Conservation (phyloP, 768 basidiomycete species). For the Cubamyces lactineus region DNA sequence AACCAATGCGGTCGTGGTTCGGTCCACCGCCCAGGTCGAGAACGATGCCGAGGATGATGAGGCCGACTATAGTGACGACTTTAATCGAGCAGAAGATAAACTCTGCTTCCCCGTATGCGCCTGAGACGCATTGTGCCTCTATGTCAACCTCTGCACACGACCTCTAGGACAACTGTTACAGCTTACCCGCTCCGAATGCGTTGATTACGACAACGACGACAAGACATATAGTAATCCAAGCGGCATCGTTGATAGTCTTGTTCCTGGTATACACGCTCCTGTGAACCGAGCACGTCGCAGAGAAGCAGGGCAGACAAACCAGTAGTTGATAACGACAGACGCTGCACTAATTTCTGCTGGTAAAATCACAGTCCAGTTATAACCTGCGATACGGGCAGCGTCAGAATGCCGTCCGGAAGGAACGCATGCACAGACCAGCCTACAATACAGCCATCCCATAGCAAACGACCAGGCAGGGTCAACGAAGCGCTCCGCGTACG, state of each 20-base stretch:
- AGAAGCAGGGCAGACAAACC: slow-evolving; percentile 35
- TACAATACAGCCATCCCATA: slow-evolving; percentile 46
- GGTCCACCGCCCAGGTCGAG: slow-evolving; percentile 63
- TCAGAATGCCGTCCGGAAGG: background rate
- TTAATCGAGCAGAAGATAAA: slow-evolving; percentile 60
- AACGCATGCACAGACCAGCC: background rate
- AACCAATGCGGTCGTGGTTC: slow-evolving; percentile 53
- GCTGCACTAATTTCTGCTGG: slow-evolving; percentile 55
- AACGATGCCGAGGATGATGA: slow-evolving; percentile 52
- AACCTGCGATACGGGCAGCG: slow-evolving; percentile 28
- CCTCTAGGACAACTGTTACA: too few relatives aligned
- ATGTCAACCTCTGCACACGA: too few relatives aligned
- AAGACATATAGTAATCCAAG: slow-evolving; percentile 57
- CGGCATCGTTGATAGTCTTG: slow-evolving; percentile 42
- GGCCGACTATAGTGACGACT: slow-evolving; percentile 49
- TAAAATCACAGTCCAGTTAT: slow-evolving; percentile 39
- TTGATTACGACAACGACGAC: slow-evolving; percentile 54
- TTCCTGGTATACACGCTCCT: slow-evolving; percentile 15
- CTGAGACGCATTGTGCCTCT: slow-evolving; percentile 17
- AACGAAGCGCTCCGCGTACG: slow-evolving; percentile 51
- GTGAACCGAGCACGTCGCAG: too few relatives aligned
- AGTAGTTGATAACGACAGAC: slow-evolving; percentile 53
- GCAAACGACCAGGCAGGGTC: slow-evolving; percentile 50
- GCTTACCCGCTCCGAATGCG: slow-evolving; percentile 42
- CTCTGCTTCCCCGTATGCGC: slow-evolving; percentile 51